Evolutionary conservation across 306 rosid genomes (phyloP), one percentile per base, ranked within the genome.

Genomic region (Quercus gilva): DNA sequence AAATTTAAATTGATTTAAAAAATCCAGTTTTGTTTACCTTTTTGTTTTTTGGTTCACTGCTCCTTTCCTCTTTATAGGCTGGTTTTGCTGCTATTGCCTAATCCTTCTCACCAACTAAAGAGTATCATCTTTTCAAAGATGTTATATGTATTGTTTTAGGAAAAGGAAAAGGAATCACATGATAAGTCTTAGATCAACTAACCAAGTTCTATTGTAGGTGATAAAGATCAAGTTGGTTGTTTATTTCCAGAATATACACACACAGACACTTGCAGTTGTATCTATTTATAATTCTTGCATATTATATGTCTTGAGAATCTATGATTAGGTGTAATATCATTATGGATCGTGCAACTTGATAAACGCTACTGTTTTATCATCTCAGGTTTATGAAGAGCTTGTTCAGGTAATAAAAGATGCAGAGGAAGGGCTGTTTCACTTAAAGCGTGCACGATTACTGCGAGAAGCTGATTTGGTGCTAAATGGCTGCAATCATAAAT

Each of bases 381-480:
- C 63, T 20, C 87, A 94, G 99, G 92, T 95, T 84, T 87, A 86
- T 1, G 94, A 82, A 77, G 99, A 95, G 88, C 90, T 95, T 79
- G 86, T 90, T 73, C 92, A 89, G 82, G 97, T 89, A 63, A 95
- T 92, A 70, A 95, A 89, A 83, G 99, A 91, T 75, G 92, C 94
- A 1, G 97, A 95, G 86, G 98, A 95, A 84, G 97, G 97, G 55
- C 94, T 95, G 79, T 75, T 95, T 84, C 91, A 86, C 76, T 87
- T 95, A 55, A 95, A 95, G 61, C 97, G 94, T 61, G 87, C 96
- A 15, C 83, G 98, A 79, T 79, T 92, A 80, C 83, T 95, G 37
- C 84, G 85, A 72, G 97, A 92, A 89, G 97, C 86, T 6, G 98
- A 95, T 90, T 79, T 63, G 23, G 86, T 72, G 75, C 88, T 92